Base-by-base conservation (phyloP, 192 early-diverging fungal genomes). In the Ramicandelaber brevisporus region DNA sequence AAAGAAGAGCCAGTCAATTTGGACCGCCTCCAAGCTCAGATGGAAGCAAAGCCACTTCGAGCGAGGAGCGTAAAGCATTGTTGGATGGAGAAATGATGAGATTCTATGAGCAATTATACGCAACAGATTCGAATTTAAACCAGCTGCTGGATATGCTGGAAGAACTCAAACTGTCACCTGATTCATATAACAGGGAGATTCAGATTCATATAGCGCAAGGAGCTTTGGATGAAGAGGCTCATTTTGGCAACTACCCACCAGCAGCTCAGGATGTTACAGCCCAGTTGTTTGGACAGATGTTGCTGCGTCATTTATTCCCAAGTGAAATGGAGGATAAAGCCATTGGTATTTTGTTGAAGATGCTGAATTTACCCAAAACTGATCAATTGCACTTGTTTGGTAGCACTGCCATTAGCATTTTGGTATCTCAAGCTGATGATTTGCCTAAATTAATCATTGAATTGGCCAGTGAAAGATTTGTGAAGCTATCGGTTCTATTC, bases 161-260 rank as follows among this genome's bases (percentile, higher is more conserved):
- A 36, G 57, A 55, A 8, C 73, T 82, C 42, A 81, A 81, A 32
- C 70, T 68, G 29, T 87, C 86, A 14, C 36, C 64, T 9, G 65
- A 68, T 30, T 40, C 55, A 14, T 55, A 68, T 13, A 81, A 81
- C 36, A 74, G 73, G 46, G 74, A 87, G 26, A 67, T 78, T 4
- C 95, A 69, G 48, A 61, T 68, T 5, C 85, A 74, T 41, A 88
- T 93, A 65, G 70, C 88, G 5, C 75, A 83, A 48, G 79, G 79
- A 31, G 67, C 90, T 18, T 76, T 98, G 49, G 93, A 95, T 36
- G 93, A 98, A 49, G 90, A 82, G 50, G 70, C 77, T 33, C 92
- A 80, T 41, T 88, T 98, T 33, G 57, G 73, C 15, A 75, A 81
- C 48, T 98, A 95, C 46, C 89, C 87, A 0, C 85, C 86, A 27